Evolutionary conservation across 306 rosid species (phyloP), one percentile per base, ranked within the genome.

Genomic region (Trichosanthes cucumerina): DNA sequence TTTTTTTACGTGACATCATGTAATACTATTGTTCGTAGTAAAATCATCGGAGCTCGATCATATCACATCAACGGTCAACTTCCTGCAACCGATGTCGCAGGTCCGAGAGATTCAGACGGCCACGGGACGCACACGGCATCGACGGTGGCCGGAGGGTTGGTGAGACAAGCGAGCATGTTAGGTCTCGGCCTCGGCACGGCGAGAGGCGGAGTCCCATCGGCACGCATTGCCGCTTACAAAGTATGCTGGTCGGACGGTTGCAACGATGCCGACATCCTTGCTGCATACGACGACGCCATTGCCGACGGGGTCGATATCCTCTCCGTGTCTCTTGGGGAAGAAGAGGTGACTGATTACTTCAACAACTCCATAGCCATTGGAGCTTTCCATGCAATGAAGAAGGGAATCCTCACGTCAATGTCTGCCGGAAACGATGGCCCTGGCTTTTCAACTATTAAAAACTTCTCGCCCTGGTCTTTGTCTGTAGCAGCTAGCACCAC

Each of bases 291-390:
- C 56, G 56, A 50, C 8, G 85, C 85, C 26, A 81, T 85, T 28
- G 74, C 84, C 0, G 87, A 85, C 49, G 83, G 87, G 8, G 87
- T 83, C 7, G 76, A 76, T 65, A 68, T 83, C n/a, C 47, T 87
- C 21, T 43, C 84, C 0, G 2, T 77, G 2, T 88, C 91, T 24
- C 0, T 85, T 0, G 87, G 82, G 13, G 0, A 2, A 2, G 0
- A 0, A 15, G 0, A 6, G 5, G 5, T 39, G 1, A 0, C 0
- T 0, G 39, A 56, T n/a, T 57, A 85, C 16, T 3, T 8, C 2
- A 4, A 28, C 2, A 85, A 83, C 57, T 0, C 64, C 6, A 10
- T 73, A 23, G 70, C 86, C 26, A 82, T 82, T 3, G 88, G 80
- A 3, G 75, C 86, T 66, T 86, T 83, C 46, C 86, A 86, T 58